phyloP scores from a whole-genome alignment of 495 filamentous ascomycete species.

The Rhizodiscina lignyota region DNA sequence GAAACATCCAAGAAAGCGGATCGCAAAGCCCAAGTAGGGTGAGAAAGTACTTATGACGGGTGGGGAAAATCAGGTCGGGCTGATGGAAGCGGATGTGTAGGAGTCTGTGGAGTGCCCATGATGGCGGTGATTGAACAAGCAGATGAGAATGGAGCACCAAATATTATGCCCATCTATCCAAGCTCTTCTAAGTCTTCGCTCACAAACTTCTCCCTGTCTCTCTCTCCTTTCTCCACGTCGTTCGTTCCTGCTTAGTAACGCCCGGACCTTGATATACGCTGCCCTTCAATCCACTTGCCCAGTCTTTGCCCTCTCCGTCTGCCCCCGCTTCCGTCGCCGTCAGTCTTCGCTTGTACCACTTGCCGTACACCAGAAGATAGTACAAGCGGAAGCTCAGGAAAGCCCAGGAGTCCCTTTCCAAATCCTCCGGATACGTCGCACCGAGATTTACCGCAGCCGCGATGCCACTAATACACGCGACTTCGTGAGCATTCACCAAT shows the following conservation, averaged over 20 bases:
- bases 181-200: too few species aligned
- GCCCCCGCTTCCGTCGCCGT: conserved; percentile 24
- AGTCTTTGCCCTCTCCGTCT: conserved; percentile 23
- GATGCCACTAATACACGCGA: conserved; percentile 61
- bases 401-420: conserved; percentile 32
- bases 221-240: conserved; percentile 31
- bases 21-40: too few species aligned
- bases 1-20: too few species aligned
- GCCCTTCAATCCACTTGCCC: conserved; percentile 34
- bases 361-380: conserved; percentile 21
- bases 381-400: conserved; percentile 22
- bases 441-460: conserved; percentile 66
- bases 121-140: too few species aligned
- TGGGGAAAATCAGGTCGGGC: too few species aligned
- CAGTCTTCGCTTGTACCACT: conserved; percentile 23
- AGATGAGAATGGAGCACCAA: too few species aligned
- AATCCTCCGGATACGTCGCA: conserved; percentile 45
- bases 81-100: too few species aligned
- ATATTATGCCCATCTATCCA: too few species aligned
- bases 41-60: too few species aligned
- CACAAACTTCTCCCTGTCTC: too few species aligned
- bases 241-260: conserved; percentile 26
- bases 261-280: conserved; percentile 37
- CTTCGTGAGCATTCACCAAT: conserved; percentile 72
- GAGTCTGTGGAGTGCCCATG: too few species aligned